Conservation (phyloP, 2,329 filamentous ascomycete species). For the Fusarium sp. region DNA sequence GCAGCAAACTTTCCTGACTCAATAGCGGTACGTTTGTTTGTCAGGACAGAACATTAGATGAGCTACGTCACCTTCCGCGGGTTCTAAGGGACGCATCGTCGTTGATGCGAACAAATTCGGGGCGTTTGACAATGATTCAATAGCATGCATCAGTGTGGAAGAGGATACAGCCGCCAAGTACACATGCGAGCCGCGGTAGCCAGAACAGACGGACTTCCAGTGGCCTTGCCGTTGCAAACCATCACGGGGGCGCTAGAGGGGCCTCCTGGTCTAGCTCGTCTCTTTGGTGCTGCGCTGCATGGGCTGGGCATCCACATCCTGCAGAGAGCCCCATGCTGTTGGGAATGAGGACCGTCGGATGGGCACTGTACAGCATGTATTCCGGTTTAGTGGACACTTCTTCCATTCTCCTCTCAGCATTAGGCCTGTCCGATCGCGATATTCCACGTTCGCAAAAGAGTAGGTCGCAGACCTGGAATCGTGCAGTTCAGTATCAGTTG, state of each 20-base stretch:
- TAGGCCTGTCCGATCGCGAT: slow-evolving; percentile 32
- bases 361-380: slow-evolving; percentile 16
- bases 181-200: slow-evolving; percentile 48
- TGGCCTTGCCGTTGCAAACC: slow-evolving; percentile 40
- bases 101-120: slow-evolving; percentile 16
- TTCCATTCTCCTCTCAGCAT: slow-evolving; percentile 15
- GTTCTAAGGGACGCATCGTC: slow-evolving; percentile 19
- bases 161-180: slow-evolving; percentile 36
- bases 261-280: slow-evolving; percentile 3
- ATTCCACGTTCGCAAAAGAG: slow-evolving; percentile 31
- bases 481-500: slow-evolving; percentile 37
- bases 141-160: slow-evolving; percentile 20
- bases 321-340: slow-evolving; percentile 44
- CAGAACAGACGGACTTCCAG: slow-evolving; percentile 15
- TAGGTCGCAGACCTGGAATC: slow-evolving; percentile 13
- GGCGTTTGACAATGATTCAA: slow-evolving; percentile 27
- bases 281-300: slow-evolving; percentile 37
- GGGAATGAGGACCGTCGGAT: slow-evolving; percentile 28
- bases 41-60: slow-evolving; percentile 4
- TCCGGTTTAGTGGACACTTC: slow-evolving; percentile 8
- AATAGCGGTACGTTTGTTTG: slow-evolving; percentile 10
- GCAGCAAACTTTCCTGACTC: slow-evolving; percentile 41
- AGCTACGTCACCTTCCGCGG: slow-evolving; percentile 23
- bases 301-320: slow-evolving; percentile 39
- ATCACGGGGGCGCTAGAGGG: slow-evolving; percentile 38